phyloP scores from a whole-genome alignment of 1,284 basidiomycete genomes.

The Omphalotus olearius region DNA sequence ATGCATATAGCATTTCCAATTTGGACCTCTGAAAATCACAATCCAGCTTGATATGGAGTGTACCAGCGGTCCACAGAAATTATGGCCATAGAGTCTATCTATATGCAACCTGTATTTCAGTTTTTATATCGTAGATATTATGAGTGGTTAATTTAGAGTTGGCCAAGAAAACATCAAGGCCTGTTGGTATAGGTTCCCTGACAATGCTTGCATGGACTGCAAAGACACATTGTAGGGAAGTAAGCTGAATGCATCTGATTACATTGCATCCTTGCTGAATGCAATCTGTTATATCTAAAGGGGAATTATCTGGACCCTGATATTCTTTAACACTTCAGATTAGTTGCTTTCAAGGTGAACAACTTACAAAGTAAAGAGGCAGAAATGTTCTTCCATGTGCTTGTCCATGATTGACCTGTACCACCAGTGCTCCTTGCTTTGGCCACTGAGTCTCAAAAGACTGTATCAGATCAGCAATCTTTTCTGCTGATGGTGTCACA shows the following conservation, averaged over 20 bases:
- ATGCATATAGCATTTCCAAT: no score
- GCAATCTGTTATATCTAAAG: slow-evolving; percentile 34
- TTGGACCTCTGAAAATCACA: no score
- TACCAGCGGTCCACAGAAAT: no score
- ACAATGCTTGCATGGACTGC: slow-evolving; percentile 29
- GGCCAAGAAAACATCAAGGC: neutral
- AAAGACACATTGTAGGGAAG: slow-evolving; percentile 37
- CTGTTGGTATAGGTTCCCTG: neutral
- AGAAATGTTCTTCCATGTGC: slow-evolving; percentile 28
- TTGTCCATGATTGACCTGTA: slow-evolving; percentile 36
- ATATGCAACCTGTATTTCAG: no score
- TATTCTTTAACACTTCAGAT: slow-evolving; percentile 5
- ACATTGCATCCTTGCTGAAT: slow-evolving; percentile 38
- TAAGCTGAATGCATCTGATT: slow-evolving; percentile 43
- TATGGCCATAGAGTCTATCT: no score
- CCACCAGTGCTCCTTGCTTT: slow-evolving; percentile 35
- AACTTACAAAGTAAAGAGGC: slow-evolving; percentile 35
- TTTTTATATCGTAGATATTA: no score
- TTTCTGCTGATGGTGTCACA: slow-evolving; percentile 21
- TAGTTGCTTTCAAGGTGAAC: slow-evolving; percentile 10
- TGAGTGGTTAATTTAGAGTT: slow-evolving; percentile 5
- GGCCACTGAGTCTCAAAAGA: slow-evolving; percentile 45
- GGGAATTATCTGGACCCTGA: slow-evolving; percentile 21
- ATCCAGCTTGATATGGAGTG: no score
- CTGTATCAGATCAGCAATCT: slow-evolving; percentile 27